phyloP scores from a whole-genome alignment of 495 filamentous ascomycete species.

The Neurospora sp. region DNA sequence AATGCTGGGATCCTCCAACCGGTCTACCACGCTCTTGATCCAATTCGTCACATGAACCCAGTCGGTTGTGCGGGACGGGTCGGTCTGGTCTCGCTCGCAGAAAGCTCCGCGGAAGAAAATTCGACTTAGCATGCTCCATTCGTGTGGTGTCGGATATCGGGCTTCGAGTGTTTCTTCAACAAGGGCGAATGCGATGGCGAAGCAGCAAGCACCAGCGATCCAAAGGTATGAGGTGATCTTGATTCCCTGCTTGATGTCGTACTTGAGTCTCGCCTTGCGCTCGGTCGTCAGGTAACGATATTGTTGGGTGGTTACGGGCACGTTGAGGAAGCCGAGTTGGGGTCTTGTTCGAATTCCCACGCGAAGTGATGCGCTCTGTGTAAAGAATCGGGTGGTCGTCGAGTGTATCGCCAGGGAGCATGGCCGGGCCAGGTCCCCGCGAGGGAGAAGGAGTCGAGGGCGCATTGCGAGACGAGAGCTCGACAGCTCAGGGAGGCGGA shows the following conservation, averaged over 20 bases:
- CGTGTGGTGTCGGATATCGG: slow-evolving; percentile 60
- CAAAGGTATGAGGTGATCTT: slow-evolving; percentile 52
- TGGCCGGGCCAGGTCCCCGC: slow-evolving; percentile 7
- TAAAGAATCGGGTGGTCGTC: slow-evolving; percentile 13
- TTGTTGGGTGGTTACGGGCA: slow-evolving; percentile 26
- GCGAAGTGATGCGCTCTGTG: slow-evolving; percentile 15
- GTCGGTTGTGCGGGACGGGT: slow-evolving; percentile 42
- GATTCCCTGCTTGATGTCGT: slow-evolving; percentile 48
- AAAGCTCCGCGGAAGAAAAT: slow-evolving; percentile 50
- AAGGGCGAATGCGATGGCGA: slow-evolving; percentile 46
- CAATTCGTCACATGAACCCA: slow-evolving; percentile 52
- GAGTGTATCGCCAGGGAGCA: neutral
- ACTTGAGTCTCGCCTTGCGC: slow-evolving; percentile 54
- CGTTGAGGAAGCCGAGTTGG: slow-evolving; percentile 66
- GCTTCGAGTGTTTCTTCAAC: slow-evolving; percentile 64
- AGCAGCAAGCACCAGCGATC: slow-evolving; percentile 41
- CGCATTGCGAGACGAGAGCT: slow-evolving; percentile 10
- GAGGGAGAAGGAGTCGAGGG: slow-evolving; percentile 14
- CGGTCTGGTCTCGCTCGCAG: slow-evolving; percentile 44
- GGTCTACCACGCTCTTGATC: slow-evolving; percentile 42
- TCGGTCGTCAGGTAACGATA: slow-evolving; percentile 70
- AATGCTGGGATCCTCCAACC: slow-evolving; percentile 51
- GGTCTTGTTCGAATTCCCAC: slow-evolving; percentile 41
- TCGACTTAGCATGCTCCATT: slow-evolving; percentile 60
- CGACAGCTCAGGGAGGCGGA: neutral